Conservation (phyloP, 371 early-diverging fungal genomes). For the Homolaphlyctis polyrhiza region DNA sequence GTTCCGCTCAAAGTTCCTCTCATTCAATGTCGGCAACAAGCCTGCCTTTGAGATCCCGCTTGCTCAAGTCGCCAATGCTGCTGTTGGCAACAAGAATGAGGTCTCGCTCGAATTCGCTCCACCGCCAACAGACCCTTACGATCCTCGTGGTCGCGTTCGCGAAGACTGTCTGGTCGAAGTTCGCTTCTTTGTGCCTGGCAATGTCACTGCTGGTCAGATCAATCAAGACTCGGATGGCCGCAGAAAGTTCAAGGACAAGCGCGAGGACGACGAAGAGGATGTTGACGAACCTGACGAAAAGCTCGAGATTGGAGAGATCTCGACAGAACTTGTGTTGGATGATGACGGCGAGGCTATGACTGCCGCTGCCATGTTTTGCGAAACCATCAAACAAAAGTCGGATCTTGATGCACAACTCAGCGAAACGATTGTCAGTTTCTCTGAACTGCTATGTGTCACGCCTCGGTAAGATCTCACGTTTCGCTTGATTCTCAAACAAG, state of each 20-base stretch:
- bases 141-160: slow-evolving; percentile 18
- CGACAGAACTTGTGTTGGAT: slow-evolving; percentile 34
- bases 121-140: slow-evolving; percentile 41
- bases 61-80: slow-evolving; percentile 81
- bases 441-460: slow-evolving; percentile 83
- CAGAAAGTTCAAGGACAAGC: slow-evolving; percentile 21
- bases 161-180: slow-evolving; percentile 88
- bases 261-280: slow-evolving; percentile 13
- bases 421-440: slow-evolving; percentile 85
- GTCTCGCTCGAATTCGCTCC: slow-evolving; percentile 81
- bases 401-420: slow-evolving; percentile 83
- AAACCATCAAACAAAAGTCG: slow-evolving; percentile 85
- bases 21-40: slow-evolving; percentile 76
- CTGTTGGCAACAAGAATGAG: slow-evolving; percentile 83
- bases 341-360: slow-evolving; percentile 51
- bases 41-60: slow-evolving; percentile 91
- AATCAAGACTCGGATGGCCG: slow-evolving; percentile 20
- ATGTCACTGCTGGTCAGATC: slow-evolving; percentile 55
- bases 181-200: slow-evolving; percentile 89
- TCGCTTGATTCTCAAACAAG: background rate
- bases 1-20: slow-evolving; percentile 60
- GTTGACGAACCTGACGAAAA: slow-evolving; percentile 28
- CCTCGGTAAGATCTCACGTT: slow-evolving; percentile 58
- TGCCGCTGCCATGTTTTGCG: slow-evolving; percentile 77
- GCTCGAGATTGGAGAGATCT: slow-evolving; percentile 53